phyloP scores from a whole-genome alignment of 2,329 filamentous ascomycete species.

The Chaetothyriales sp. region DNA sequence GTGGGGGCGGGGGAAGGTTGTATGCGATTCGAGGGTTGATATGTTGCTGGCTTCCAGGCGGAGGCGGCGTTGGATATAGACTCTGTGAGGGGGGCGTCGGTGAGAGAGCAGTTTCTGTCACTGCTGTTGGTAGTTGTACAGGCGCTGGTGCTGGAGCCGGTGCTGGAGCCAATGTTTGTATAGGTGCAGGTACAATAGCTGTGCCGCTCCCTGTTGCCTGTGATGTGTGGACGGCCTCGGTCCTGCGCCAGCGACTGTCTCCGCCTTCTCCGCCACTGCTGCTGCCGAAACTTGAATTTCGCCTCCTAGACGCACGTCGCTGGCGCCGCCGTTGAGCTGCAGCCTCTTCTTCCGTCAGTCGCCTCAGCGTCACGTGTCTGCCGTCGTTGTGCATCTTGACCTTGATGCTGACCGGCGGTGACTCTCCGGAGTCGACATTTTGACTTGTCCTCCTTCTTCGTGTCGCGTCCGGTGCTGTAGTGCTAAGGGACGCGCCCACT shows the following conservation, averaged over 20 bases:
- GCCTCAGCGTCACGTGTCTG: slow-evolving; percentile 45
- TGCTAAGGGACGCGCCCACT: slow-evolving; percentile 19
- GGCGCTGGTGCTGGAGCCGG: slow-evolving; percentile 15
- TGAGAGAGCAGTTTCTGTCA: slow-evolving; percentile 13
- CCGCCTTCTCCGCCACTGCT: slow-evolving; percentile 23
- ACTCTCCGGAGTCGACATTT: slow-evolving; percentile 33
- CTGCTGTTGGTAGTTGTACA: slow-evolving; percentile 7
- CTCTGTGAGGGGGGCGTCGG: slow-evolving; percentile 5
- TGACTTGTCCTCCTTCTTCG: slow-evolving; percentile 21
- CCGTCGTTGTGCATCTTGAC: slow-evolving; percentile 51
- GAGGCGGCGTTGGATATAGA: slow-evolving; percentile 12
- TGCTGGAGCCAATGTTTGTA: slow-evolving; percentile 14
- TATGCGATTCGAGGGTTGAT: slow-evolving; percentile 10
- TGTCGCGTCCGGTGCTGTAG: slow-evolving; percentile 20
- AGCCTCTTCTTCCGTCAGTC: slow-evolving; percentile 47
- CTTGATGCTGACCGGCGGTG: slow-evolving; percentile 48
- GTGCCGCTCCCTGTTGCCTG: slow-evolving; percentile 22
- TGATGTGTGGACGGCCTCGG: slow-evolving; percentile 29
- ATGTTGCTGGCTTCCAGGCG: slow-evolving; percentile 7
- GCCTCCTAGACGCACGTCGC: slow-evolving; percentile 23
- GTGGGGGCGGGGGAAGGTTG: slow-evolving; percentile 17
- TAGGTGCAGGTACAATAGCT: slow-evolving; percentile 8
- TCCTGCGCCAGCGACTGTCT: slow-evolving; percentile 32
- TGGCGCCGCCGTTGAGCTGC: slow-evolving; percentile 40
- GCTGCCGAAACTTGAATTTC: slow-evolving; percentile 27